phyloP scores from a whole-genome alignment of 2,329 filamentous ascomycete species.

The Claviceps purpurea region DNA sequence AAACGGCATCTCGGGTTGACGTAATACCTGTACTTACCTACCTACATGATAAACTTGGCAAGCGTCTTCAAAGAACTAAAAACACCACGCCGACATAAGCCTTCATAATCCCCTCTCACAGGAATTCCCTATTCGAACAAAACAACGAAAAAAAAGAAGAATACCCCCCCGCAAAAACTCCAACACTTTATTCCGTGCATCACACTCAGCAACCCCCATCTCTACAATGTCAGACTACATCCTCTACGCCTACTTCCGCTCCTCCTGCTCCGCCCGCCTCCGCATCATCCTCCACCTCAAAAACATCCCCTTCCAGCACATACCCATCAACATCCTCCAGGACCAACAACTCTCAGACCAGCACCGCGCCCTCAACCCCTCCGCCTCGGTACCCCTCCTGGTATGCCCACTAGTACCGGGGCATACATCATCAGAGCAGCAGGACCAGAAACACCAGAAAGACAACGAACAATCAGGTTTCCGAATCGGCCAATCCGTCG shows the following conservation, averaged over 20 bases:
- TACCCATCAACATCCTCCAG: slow-evolving; percentile 40
- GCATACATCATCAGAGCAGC: not conserved
- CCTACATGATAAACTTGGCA: too few species aligned
- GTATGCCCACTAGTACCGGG: slow-evolving; percentile 16
- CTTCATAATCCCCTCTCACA: too few species aligned
- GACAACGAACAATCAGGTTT: slow-evolving; percentile 13
- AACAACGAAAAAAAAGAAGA: not conserved
- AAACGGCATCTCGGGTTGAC: too few species aligned
- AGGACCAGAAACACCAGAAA: not conserved
- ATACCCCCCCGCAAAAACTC: too few species aligned
- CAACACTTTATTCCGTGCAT: not conserved
- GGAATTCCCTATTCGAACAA: not conserved
- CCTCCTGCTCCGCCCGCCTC: slow-evolving; percentile 47
- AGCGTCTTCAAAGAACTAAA: too few species aligned
- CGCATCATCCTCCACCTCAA: slow-evolving; percentile 47
- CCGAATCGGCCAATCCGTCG: slow-evolving; percentile 41
- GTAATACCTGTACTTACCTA: too few species aligned
- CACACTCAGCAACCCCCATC: not conserved
- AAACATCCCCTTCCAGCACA: slow-evolving; percentile 30
- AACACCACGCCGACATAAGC: too few species aligned
- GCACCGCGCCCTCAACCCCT: slow-evolving; percentile 39
- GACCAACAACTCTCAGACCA: slow-evolving; percentile 32
- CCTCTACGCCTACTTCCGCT: slow-evolving; percentile 49
- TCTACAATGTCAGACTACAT: slow-evolving; percentile 15
- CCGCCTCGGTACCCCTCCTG: slow-evolving; percentile 40